Conservation (phyloP, 1,284 basidiomycete species). For the Sporisorium sorghi region DNA sequence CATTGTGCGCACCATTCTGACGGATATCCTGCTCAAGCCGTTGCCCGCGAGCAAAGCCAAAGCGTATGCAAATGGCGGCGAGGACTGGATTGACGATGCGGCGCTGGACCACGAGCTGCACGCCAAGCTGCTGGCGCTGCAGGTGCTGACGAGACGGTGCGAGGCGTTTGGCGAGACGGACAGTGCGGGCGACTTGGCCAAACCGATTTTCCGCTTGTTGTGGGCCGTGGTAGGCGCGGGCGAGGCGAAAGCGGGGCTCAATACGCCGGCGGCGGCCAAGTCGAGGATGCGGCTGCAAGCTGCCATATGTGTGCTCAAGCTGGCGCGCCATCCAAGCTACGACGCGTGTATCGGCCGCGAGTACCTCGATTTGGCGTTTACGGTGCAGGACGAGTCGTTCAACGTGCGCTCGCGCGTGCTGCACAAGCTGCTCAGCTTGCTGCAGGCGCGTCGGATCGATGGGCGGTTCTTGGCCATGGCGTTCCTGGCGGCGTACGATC, state of each 20-base stretch:
- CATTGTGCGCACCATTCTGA: constrained; percentile 79
- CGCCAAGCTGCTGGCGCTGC: constrained; percentile 49
- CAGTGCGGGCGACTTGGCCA: constrained; percentile 45
- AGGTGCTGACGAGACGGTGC: constrained; percentile 56
- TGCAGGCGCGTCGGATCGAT: constrained; percentile 76
- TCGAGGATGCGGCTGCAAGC: constrained; percentile 80
- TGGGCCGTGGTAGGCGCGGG: constrained; percentile 50
- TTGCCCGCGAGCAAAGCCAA: constrained; percentile 29
- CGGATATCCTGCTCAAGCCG: constrained; percentile 54
- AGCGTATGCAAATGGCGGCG: constrained; percentile 24
- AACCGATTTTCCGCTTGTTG: constrained; percentile 59
- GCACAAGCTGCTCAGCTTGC: constrained; percentile 78
- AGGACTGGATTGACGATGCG: constrained; percentile 59
- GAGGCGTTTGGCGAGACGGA: constrained; percentile 47
- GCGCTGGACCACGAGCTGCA: constrained; percentile 40
- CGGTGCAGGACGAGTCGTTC: constrained; percentile 86
- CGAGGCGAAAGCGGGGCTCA: constrained; percentile 51
- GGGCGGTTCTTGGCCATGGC: constrained; percentile 83
- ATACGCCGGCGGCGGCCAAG: constrained; percentile 52
- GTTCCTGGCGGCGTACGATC: constrained; percentile 90
- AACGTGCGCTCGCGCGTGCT: constrained; percentile 84
- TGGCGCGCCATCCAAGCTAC: constrained; percentile 78
- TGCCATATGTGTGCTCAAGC: constrained; percentile 81
- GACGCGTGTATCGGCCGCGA: constrained; percentile 75
- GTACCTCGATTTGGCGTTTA: constrained; percentile 80